Evolutionary conservation across 2,329 filamentous ascomycete species (phyloP).

Genomic region (Knoxdaviesia proteae): DNA sequence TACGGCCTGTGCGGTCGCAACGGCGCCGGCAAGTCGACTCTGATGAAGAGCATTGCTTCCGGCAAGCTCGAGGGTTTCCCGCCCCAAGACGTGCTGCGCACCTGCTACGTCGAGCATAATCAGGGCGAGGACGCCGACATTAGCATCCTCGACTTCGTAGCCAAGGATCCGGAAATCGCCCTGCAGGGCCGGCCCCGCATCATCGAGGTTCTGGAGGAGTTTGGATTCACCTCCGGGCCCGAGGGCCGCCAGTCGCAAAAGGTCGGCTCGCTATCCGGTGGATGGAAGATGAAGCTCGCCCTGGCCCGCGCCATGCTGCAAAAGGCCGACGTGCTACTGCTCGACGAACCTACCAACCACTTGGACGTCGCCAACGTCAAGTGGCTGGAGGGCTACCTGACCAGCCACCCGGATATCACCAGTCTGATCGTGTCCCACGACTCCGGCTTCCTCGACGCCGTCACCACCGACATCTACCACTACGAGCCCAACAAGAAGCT

Average conservation of each 20-base stretch:
- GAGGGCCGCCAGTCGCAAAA: constrained; percentile 75
- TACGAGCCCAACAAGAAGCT: constrained; percentile 95
- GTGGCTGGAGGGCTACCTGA: constrained; percentile 90
- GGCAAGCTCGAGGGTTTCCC: constrained; percentile 97
- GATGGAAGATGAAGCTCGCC: constrained; percentile 99
- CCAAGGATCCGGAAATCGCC: constrained; percentile 72
- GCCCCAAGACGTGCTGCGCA: constrained; percentile 73
- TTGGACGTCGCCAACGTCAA: constrained; percentile 89
- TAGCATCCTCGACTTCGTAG: constrained; percentile 81
- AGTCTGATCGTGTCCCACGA: constrained; percentile 97
- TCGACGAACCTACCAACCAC: constrained; percentile 98
- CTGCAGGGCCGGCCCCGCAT: constrained; percentile 65
- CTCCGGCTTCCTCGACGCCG: constrained; percentile 87
- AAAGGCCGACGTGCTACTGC: constrained; percentile 82
- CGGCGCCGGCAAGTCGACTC: constrained; percentile 93
- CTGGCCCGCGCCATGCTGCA: constrained; percentile 91
- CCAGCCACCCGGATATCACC: constrained; percentile 88
- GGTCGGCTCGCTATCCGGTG: constrained; percentile 86
- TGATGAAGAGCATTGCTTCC: constrained; percentile 90
- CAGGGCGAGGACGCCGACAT: constrained; percentile 95
- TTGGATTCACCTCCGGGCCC: constrained; percentile 80
- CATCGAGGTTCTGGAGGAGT: constrained; percentile 63
- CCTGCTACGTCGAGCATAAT: constrained; percentile 98
- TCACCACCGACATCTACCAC: constrained; percentile 97
- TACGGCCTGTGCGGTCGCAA: constrained; percentile 96